Evolutionary conservation across 768 basidiomycete genomes (phyloP), one percentile per base, ranked within the genome.

Genomic region (Tulasnella sp.): DNA sequence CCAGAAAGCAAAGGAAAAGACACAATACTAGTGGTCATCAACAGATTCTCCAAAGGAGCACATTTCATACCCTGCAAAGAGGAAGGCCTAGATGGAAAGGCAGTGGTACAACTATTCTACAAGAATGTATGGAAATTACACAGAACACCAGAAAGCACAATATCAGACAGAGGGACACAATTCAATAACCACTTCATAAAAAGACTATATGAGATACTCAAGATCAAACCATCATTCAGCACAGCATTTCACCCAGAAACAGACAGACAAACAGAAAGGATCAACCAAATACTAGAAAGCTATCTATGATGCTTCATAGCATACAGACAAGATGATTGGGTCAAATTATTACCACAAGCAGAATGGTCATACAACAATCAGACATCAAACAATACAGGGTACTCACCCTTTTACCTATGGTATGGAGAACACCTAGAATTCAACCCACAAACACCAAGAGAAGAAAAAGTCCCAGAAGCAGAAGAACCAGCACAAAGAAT

Each of bases 61-160:
- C 61, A 62, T 19, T 62, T 60, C 27, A 42, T 51, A 3, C 49
- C 48, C 5, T 24, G 21, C 3, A 29, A 53, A 9, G 13, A 10
- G 3, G 19, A 42, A 9, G 51, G 43, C 2, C 15, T n/a, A n/a
- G 50, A n/a, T n/a, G n/a, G 51, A 23, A n/a, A 44, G 8, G 32
- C 34, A 15, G 53, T 42, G 2, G 30, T 51, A 7, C 13, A 42
- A 3, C 50, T 61, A 8, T 44, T 61, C 29, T 23, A 30, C 23
- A 34, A 42, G 2, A 19, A 61, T 44, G 51, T 61, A 19, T 61
- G 50, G 51, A 61, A 42, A 26, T 8, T 38, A 3, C 59, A 61
- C 44, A 41, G 59, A 2, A 10, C 44, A 4, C 59, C 23, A n/a
- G 3, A 7, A 2, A 2, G 30, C 1, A 43, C 27, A 9, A 44